These are phyloP conservation scores for Phellinidium pouzarii DNA, from an alignment of 1,284 basidiomycete genomes.

Conservation along the genomic window DNA sequence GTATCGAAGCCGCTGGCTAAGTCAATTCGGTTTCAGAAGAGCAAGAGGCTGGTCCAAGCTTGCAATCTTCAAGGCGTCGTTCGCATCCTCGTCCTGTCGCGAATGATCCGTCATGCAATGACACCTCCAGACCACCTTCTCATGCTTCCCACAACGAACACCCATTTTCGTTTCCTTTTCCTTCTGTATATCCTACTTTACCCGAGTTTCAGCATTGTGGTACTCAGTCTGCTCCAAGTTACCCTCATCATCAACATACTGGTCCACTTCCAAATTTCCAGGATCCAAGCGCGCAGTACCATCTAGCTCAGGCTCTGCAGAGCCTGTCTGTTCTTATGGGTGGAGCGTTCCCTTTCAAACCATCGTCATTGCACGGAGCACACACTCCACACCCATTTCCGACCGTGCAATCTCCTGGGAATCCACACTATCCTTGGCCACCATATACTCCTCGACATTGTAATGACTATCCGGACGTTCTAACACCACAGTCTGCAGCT, in stretches of 20 bases:
- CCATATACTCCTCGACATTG: constrained; percentile 8
- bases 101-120: not conserved
- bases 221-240: not conserved
- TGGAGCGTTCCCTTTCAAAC: constrained; percentile 1
- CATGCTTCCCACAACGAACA: not conserved
- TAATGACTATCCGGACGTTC: not conserved
- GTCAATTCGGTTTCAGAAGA: not conserved
- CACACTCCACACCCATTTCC: not conserved
- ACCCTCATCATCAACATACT: not conserved
- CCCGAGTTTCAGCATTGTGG: not conserved
- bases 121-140: not conserved
- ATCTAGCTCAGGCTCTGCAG: constrained; percentile 15
- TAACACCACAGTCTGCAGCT: constrained; percentile 11
- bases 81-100: not conserved
- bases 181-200: not conserved
- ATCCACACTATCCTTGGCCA: not conserved
- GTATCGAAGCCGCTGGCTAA: not conserved
- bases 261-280: constrained; percentile 7
- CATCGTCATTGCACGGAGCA: not conserved
- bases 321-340: constrained; percentile 14
- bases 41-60: constrained; percentile 1
- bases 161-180: not conserved
- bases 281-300: constrained; percentile 12
- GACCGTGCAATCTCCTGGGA: not conserved
- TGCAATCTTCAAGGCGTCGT: not conserved